phyloP scores from a whole-genome alignment of 441 rosid genomes.

The Erodium texanum region DNA sequence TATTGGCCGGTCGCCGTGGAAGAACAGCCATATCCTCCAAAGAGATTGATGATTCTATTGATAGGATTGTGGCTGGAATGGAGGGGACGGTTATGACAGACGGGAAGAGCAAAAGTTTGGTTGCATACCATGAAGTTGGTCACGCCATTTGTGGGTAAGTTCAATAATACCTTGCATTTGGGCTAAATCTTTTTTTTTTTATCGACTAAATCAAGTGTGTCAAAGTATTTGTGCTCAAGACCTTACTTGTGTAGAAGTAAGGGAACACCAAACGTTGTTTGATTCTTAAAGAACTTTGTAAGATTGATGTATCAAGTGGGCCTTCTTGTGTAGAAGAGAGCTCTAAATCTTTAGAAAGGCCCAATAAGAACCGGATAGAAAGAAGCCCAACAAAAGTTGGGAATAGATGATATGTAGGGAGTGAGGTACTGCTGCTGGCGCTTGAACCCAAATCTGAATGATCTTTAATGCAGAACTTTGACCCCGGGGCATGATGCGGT shows the following conservation, averaged over 20 bases:
- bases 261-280: too few relatives aligned
- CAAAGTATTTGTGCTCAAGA: too few relatives aligned
- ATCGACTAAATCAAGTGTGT: too few relatives aligned
- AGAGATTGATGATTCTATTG: conserved; percentile 93
- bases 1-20: conserved; percentile 93
- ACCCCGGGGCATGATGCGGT: conserved; percentile 94
- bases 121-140: conserved; percentile 93
- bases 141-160: conserved; percentile 89
- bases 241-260: too few relatives aligned
- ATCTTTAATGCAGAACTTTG: conserved; percentile 51
- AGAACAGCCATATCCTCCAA: conserved; percentile 74
- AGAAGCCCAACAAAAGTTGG: not conserved
- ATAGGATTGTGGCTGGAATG: conserved; percentile 97
- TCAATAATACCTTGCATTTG: conserved; percentile 13
- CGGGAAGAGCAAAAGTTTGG: conserved; percentile 93
- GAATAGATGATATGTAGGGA: too few relatives aligned
- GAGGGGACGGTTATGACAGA: conserved; percentile 98
- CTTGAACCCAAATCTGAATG: not conserved
- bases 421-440: too few relatives aligned
- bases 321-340: too few relatives aligned
- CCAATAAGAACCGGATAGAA: too few relatives aligned
- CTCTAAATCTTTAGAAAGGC: too few relatives aligned
- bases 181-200: not conserved
- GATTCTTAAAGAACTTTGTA: too few relatives aligned
- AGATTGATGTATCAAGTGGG: too few relatives aligned